These are phyloP conservation scores for Trifolium subterraneum DNA, from an alignment of 306 rosid genomes.

Conservation along the genomic window DNA sequence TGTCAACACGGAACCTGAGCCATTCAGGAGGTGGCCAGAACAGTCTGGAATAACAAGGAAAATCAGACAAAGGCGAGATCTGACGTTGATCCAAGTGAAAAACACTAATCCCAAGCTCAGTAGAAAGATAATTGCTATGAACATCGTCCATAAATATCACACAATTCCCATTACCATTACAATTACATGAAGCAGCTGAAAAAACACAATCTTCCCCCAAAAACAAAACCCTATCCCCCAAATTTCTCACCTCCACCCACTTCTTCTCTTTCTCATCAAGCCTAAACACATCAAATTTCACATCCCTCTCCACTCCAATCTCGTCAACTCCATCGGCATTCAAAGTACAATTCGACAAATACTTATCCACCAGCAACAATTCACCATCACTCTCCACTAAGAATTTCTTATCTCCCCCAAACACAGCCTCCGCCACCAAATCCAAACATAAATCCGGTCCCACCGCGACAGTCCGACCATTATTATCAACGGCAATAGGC, in stretches of 20 bases:
- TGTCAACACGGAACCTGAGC: slow-evolving; percentile 39
- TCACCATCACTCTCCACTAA: slow-evolving; percentile 68
- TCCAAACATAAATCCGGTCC: slow-evolving; percentile 41
- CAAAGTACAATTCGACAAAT: slow-evolving; percentile 27
- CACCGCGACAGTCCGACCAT: slow-evolving; percentile 66
- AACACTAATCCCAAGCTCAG: slow-evolving; percentile 58
- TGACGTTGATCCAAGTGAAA: slow-evolving; percentile 54
- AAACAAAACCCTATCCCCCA: slow-evolving; percentile 73
- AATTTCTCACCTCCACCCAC: slow-evolving; percentile 61
- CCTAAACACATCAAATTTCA: slow-evolving; percentile 58
- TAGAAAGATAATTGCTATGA: slow-evolving; percentile 12
- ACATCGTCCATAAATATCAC: slow-evolving; percentile 64
- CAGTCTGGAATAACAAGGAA: slow-evolving; percentile 55
- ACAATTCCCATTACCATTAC: slow-evolving; percentile 60
- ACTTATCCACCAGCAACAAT: slow-evolving; percentile 71
- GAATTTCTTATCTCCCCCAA: slow-evolving; percentile 88
- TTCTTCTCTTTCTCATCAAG: slow-evolving; percentile 52
- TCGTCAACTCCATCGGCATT: slow-evolving; percentile 11
- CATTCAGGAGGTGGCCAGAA: slow-evolving; percentile 85
- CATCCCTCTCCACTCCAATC: slow-evolving; percentile 57
- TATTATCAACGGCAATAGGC: slow-evolving; percentile 68
- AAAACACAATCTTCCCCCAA: slow-evolving; percentile 80
- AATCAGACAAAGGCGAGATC: slow-evolving; percentile 56
- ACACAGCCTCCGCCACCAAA: slow-evolving; percentile 67
- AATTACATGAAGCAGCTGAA: slow-evolving; percentile 54